Conservation (phyloP, 345 rosid genomes). For the Arabidopsis arenosa region DNA sequence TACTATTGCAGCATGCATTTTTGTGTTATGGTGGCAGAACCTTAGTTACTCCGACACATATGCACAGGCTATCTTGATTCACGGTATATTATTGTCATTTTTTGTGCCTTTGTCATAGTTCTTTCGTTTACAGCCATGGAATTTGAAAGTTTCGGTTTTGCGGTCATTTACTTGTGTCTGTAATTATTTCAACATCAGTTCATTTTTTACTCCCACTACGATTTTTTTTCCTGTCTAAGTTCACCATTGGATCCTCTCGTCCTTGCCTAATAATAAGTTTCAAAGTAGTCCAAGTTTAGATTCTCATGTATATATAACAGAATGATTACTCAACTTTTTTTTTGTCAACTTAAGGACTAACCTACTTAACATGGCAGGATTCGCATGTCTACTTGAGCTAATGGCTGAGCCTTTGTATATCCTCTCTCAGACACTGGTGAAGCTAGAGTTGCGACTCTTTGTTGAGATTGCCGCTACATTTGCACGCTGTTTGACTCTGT, state of each 20-base stretch:
- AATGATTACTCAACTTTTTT: not conserved
- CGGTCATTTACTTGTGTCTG: not conserved
- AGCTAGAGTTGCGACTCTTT: slow-evolving; percentile 69
- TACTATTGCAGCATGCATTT: slow-evolving; percentile 56
- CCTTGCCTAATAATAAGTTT: not conserved
- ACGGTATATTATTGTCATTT: slow-evolving; percentile 55
- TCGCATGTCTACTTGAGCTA: slow-evolving; percentile 87
- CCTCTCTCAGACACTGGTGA: slow-evolving; percentile 82
- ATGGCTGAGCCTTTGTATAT: slow-evolving; percentile 90
- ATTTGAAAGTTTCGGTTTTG: slow-evolving; percentile 5
- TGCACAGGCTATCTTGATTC: slow-evolving; percentile 79
- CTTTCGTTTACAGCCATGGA: slow-evolving; percentile 1
- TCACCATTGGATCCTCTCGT: not conserved
- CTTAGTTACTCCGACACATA: slow-evolving; percentile 63
- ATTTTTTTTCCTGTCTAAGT: not conserved
- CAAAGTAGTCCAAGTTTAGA: not conserved
- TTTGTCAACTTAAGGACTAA: slow-evolving; percentile 11
- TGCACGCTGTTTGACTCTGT: slow-evolving; percentile 75
- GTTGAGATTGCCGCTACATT: slow-evolving; percentile 87
- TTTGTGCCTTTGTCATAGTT: slow-evolving; percentile 19
- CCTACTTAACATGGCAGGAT: slow-evolving; percentile 55
- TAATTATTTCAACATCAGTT: not conserved
- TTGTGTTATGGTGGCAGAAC: slow-evolving; percentile 90
- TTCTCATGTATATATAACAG: slow-evolving; percentile 8
- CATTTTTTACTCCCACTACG: not conserved